Conservation (phyloP, 2,329 filamentous ascomycete genomes). For the Scedosporium aurantiacum region DNA sequence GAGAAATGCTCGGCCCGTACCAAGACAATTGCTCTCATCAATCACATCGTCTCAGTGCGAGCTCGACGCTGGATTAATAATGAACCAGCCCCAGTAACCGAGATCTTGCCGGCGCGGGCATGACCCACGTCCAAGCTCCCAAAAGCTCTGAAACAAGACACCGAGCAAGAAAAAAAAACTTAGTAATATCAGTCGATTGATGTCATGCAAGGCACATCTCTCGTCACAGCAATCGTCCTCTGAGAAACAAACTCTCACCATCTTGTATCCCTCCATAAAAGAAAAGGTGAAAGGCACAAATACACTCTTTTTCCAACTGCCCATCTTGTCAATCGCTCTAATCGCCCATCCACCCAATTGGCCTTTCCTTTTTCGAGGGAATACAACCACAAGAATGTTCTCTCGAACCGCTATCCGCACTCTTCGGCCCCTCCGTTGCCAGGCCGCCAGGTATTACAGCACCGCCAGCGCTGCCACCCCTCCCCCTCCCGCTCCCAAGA, state of each 20-base stretch:
- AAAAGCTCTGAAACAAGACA: not conserved
- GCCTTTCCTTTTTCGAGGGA: not conserved
- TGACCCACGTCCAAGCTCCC: not conserved
- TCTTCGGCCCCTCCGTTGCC: conserved; percentile 49
- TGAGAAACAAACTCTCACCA: not conserved
- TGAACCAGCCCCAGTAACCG: not conserved
- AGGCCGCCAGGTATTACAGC: conserved; percentile 54
- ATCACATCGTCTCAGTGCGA: no score
- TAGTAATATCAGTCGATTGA: not conserved
- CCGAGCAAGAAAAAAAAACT: not conserved
- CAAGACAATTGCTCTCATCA: no score
- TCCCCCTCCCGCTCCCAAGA: conserved; percentile 40
- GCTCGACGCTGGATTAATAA: no score
- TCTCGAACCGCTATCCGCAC: conserved; percentile 53
- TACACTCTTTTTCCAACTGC: not conserved
- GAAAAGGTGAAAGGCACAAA: not conserved
- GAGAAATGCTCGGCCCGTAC: no score
- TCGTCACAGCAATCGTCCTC: not conserved
- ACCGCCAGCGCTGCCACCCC: conserved; percentile 36
- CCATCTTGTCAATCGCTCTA: not conserved
- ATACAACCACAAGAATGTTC: conserved; percentile 39
- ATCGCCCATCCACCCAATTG: not conserved
- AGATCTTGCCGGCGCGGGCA: not conserved
- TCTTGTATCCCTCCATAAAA: not conserved
- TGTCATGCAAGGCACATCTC: not conserved